Evolutionary conservation across 106 monocot genomes (phyloP).

Genomic region (Gastrodia elata): DNA sequence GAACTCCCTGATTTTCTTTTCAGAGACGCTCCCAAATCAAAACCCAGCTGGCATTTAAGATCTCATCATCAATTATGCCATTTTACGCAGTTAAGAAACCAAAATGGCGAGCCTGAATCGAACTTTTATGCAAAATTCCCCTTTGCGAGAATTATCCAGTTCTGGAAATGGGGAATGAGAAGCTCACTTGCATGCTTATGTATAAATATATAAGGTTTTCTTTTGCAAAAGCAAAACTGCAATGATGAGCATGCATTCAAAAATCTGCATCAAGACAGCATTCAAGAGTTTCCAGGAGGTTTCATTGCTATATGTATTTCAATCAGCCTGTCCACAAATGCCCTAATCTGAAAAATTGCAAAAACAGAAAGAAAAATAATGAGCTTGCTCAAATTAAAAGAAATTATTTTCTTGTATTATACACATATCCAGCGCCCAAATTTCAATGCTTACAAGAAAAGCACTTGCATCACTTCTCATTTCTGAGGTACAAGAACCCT

Average conservation of each 20-base stretch:
- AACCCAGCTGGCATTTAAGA: neutral
- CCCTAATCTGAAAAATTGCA: constrained; percentile 55
- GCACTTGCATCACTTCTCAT: too few species aligned
- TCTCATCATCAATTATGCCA: neutral
- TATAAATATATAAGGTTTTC: too few species aligned
- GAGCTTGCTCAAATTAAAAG: too few species aligned
- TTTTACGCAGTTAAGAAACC: neutral
- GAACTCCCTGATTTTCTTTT: neutral
- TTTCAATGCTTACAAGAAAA: too few species aligned
- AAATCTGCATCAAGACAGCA: neutral
- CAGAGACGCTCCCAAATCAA: neutral
- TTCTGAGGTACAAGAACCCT: too few species aligned
- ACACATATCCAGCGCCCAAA: too few species aligned
- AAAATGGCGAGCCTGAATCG: neutral
- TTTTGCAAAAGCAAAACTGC: neutral
- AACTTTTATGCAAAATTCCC: neutral
- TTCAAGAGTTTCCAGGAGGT: constrained; percentile 34
- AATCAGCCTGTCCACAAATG: constrained; percentile 90
- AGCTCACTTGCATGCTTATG: constrained; percentile 1
- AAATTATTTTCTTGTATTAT: too few species aligned
- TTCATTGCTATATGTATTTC: constrained; percentile 58
- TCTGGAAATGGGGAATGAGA: neutral
- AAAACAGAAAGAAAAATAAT: neutral
- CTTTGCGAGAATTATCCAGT: neutral
- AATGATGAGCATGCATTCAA: neutral